Percentiles rank a stretch among this genome's conserved stretches.
phyloP scores from a whole-genome alignment of 805 yeast species.

The Pichia phayaonensis region DNA sequence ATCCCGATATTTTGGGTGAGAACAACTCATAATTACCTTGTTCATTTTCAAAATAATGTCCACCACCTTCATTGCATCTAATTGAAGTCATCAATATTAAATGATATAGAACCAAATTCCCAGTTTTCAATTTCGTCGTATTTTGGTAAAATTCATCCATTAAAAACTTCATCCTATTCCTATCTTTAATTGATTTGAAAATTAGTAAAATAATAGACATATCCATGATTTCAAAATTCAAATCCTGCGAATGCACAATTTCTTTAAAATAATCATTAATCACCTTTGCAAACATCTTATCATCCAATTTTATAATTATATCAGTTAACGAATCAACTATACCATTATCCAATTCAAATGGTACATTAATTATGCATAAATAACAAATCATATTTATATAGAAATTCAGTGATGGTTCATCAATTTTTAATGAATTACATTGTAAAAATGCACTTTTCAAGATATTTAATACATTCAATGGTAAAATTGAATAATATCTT shows the following conservation, averaged over 20 bases:
- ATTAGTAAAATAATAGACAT: slow-evolving; percentile 1
- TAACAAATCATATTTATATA: slow-evolving; percentile 16
- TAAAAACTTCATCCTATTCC: neutral
- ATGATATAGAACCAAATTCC: neutral
- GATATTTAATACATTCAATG: slow-evolving; percentile 16
- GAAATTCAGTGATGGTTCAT: slow-evolving; percentile 8
- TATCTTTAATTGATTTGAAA: neutral
- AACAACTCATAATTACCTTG: neutral
- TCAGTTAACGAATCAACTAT: slow-evolving; percentile 4
- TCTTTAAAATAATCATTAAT: slow-evolving; percentile 2
- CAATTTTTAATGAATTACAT: slow-evolving; percentile 14
- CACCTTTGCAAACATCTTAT: slow-evolving; percentile 1
- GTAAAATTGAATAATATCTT: slow-evolving; percentile 32
- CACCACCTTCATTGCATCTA: slow-evolving; percentile 19
- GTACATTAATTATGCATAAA: slow-evolving; percentile 10
- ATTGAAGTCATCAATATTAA: neutral
- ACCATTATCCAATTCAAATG: slow-evolving; percentile 7
- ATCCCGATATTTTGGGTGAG: slow-evolving; percentile 14
- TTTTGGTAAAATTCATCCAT: neutral
- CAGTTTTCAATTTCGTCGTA: neutral
- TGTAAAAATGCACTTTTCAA: slow-evolving; percentile 15
- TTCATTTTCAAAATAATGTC: neutral
- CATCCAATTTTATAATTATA: slow-evolving; percentile 6
- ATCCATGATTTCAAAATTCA: neutral
- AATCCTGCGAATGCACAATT: neutral